Evolutionary conservation across 2,329 filamentous ascomycete species (phyloP).

Genomic region (Macrophomina pseudophaseolina): DNA sequence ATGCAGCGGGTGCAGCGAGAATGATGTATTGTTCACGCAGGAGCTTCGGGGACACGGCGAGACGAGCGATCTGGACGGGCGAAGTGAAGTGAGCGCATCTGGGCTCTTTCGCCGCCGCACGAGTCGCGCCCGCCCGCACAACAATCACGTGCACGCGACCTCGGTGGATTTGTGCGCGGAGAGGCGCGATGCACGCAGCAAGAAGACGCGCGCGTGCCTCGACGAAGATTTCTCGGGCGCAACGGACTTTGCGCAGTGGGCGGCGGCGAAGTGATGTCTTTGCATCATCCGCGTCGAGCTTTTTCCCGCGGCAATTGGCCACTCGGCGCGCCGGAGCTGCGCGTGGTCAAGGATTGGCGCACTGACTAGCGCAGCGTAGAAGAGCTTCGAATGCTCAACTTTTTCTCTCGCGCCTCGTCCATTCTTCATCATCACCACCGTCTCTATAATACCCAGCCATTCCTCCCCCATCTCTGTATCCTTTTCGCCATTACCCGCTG

Average conservation of each 20-base stretch:
- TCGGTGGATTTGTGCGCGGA: background rate
- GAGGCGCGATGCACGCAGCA: background rate
- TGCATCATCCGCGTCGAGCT: conserved; percentile 12
- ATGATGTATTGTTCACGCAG: conserved; percentile 21
- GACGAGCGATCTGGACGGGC: conserved; percentile 4
- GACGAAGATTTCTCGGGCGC: conserved; percentile 23
- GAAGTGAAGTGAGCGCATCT: conserved; percentile 13
- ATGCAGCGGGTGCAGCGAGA: background rate
- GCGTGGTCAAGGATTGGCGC: conserved; percentile 9
- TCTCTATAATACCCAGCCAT: conserved; percentile 33
- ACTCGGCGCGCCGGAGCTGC: conserved; percentile 17
- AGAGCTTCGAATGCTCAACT: conserved; percentile 29
- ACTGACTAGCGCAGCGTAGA: conserved; percentile 22
- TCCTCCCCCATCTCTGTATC: conserved; percentile 30
- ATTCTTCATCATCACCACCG: conserved; percentile 33
- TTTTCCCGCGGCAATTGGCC: conserved; percentile 23
- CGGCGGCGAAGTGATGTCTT: background rate
- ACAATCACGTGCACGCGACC: background rate
- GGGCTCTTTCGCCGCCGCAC: conserved; percentile 18
- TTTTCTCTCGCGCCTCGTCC: conserved; percentile 38
- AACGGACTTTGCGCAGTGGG: background rate
- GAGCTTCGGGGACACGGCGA: background rate
- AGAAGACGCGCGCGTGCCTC: background rate
- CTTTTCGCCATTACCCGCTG: conserved; percentile 35
- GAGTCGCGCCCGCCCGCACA: conserved; percentile 10